A percentile compares a stretch with the other conserved stretches of the same genome.
Evolutionary conservation across 768 basidiomycete species (phyloP).

Genomic region (Leccinum ochraceum): DNA sequence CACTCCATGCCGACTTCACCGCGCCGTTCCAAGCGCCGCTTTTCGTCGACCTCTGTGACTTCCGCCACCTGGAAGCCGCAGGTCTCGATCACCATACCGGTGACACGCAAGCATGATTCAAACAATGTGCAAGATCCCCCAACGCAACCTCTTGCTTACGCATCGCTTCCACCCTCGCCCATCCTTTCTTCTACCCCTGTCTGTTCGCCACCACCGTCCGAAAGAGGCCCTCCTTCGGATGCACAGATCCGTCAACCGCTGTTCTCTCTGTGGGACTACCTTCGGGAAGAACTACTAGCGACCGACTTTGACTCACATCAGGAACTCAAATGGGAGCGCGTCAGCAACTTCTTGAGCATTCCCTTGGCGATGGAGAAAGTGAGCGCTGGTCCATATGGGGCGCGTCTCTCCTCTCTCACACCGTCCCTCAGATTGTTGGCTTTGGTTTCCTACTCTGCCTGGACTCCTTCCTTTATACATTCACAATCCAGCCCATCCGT

Average conservation of each 20-base stretch:
- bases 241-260: constrained; percentile 40
- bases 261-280: constrained; percentile 91
- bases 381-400: constrained; percentile 10
- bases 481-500: constrained; percentile 95
- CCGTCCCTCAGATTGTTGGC: constrained; percentile 65
- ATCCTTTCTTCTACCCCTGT: constrained; percentile 49
- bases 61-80: constrained; percentile 25
- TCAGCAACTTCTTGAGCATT: constrained; percentile 92
- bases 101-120: constrained; percentile 18
- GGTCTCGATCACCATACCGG: constrained; percentile 10
- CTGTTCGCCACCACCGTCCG: constrained; percentile 26
- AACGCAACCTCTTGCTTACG: constrained; percentile 53
- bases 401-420: constrained; percentile 7
- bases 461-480: constrained; percentile 96
- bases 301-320: constrained; percentile 96
- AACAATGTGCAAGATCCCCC: constrained; percentile 8
- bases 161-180: constrained; percentile 75
- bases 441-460: constrained; percentile 94
- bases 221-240: constrained; percentile 16
- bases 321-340: constrained; percentile 93
- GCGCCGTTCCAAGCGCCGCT: constrained; percentile 35
- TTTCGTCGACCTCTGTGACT: constrained; percentile 30
- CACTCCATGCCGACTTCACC: constrained; percentile 21
- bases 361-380: constrained; percentile 95
- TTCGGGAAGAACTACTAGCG: constrained; percentile 82